Evolutionary conservation across 148 eudicot genomes (phyloP), one percentile per base, ranked within the genome.

Genomic region (Spergularia marina): DNA sequence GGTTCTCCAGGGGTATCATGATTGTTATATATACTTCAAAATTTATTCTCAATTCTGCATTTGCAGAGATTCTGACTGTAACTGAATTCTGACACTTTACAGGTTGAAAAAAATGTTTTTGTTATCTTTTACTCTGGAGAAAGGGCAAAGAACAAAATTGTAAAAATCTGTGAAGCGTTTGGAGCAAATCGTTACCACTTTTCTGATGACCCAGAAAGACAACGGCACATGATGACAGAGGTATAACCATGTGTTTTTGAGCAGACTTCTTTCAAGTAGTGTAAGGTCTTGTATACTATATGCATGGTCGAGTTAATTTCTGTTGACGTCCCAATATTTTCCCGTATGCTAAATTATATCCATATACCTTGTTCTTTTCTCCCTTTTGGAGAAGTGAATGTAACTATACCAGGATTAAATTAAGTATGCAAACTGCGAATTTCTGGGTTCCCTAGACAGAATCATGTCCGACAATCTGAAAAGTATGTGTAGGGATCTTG

Each of bases 61-160:
- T 15, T 68, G 62, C 63, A 6, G 14, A 65, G 13, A 52, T 68
- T 73, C 72, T 74, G 64, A 61, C 44, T 65, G n/a, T 39, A 49
- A 8, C 30, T 68, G 17, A 41, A 55, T 55, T 64, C 20, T 56
- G 9, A 61, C 60, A 47, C 44, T 62, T 73, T 86, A 52, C 88
- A 90, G 97, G 91, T 90, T 67, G 94, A 92, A 57, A 92, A 92
- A 84, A 90, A 90, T 74, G 97, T 90, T 16, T 92, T 92, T 76
- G 86, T 88, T 59, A 79, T 88, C 72, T 92, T 92, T 80, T 88
- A 87, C 70, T 92, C 94, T 53, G 97, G 97, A 79, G 92, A 92
- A 77, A 83, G 92, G 81, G 89, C 86, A 65, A 90, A 83, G 83
- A 81, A 66, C 82, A 92, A 92, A 81, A 81, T 84, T 71, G 74